phyloP scores from a whole-genome alignment of 345 rosid genomes.

The Hirschfeldia incana region DNA sequence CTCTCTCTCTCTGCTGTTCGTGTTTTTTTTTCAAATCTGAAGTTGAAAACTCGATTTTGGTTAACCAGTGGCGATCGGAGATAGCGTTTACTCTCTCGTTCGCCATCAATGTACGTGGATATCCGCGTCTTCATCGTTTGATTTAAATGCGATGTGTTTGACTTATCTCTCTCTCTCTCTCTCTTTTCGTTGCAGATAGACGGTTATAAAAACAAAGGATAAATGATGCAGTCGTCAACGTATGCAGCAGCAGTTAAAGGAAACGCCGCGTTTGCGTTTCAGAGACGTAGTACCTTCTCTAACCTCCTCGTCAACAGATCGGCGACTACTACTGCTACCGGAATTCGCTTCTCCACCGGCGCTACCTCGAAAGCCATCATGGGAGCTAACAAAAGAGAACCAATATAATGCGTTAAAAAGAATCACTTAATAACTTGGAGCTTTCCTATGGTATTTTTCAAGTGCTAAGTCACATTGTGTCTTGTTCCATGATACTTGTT shows the following conservation, averaged over 20 bases:
- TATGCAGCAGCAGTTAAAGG: conserved; percentile 41
- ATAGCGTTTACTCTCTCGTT: conserved; percentile 3
- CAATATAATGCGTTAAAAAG: too few relatives aligned
- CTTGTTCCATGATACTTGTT: too few relatives aligned
- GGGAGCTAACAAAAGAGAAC: conserved; percentile 47
- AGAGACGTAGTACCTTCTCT: conserved; percentile 36
- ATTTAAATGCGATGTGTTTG: conserved; percentile 21
- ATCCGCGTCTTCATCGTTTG: conserved; percentile 2
- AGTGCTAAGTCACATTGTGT: too few relatives aligned
- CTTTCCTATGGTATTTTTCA: too few relatives aligned
- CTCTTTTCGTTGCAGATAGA: conserved; percentile 21
- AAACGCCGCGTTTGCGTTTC: conserved; percentile 44
- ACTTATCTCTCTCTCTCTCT: background rate
- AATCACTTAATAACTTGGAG: too few relatives aligned
- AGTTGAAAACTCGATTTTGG: background rate
- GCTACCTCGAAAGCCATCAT: conserved; percentile 46
- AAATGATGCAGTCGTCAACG: conserved; percentile 57
- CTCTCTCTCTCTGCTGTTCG: background rate
- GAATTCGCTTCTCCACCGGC: conserved; percentile 35
- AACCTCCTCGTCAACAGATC: conserved; percentile 31
- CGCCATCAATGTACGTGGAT: background rate
- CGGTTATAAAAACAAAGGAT: conserved; percentile 25
- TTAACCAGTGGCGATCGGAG: conserved; percentile 21
- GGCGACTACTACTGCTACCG: conserved; percentile 23
- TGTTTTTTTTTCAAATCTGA: conserved; percentile 1